Conservation (phyloP, 129 eudicot genomes). For the Helianthus tuberosus region DNA sequence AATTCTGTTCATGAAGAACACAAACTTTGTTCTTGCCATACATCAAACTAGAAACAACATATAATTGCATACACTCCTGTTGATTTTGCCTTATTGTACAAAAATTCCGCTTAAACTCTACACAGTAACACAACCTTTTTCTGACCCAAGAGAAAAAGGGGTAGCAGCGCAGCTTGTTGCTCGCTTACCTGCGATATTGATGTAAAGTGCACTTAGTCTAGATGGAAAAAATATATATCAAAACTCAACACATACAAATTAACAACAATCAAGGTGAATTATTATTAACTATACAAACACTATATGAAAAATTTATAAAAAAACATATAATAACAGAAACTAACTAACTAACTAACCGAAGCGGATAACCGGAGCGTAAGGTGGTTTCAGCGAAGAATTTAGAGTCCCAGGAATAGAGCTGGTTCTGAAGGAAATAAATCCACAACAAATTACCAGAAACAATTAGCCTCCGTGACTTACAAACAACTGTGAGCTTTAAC, state of each 20-base stretch:
- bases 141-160: no score
- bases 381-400: constrained; percentile 75
- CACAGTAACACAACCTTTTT: no score
- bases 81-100: no score
- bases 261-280: background rate
- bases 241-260: background rate
- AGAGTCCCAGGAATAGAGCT: constrained; percentile 65
- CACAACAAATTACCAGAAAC: constrained; percentile 70
- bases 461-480: constrained; percentile 70
- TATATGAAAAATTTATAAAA: no score
- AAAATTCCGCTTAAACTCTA: no score
- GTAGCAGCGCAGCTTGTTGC: no score
- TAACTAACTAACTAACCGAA: constrained; percentile 45
- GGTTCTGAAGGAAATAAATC: constrained; percentile 67
- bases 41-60: constrained; percentile 2
- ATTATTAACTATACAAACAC: no score
- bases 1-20: background rate
- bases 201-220: no score
- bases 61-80: background rate
- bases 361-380: constrained; percentile 70
- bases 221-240: no score
- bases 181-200: no score
- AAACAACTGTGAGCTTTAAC: constrained; percentile 63
- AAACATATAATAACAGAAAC: background rate
- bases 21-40: background rate